Base-by-base conservation (phyloP, 257 asterid genomes). In the Lantana camara region DNA sequence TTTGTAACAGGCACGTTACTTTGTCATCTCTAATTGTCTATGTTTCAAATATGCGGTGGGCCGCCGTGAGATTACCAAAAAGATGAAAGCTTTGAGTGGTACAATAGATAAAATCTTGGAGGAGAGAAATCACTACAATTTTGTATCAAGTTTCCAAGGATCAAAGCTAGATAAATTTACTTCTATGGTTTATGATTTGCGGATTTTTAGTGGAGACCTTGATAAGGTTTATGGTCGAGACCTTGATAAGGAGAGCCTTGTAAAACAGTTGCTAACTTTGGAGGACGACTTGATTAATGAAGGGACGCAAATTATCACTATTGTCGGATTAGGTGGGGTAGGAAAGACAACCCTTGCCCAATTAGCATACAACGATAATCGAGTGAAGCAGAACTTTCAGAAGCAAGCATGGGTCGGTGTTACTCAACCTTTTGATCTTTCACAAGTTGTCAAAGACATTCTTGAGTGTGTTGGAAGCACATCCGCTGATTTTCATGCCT, bases 271-370 rank as follows among this genome's bases (percentile, higher is more conserved):
- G 30, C 2, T 49, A 8, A 2, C 19, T 6, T 0, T 4, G 34
- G 57, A 3, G 9, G 4, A 22, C 3, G 35, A 27, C n/a, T n/a
- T n/a, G 9, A 27, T 9, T 49, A 12, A 12, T 12, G 21, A 22
- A 0, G 57, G n/a, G 10, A 21, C 57, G 3, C 34, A 11, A 23
- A 13, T 50, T 50, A 14, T 50, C 16, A 21, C 57, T 4, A 13
- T 50, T 4, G 19, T 23, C 0, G 35, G 57, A 35, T 11, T 23
- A 2, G 57, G 35, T 0, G 57, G 57, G 7, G 16, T 50, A 0
- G 57, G 35, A 0, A 50, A 50, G 19, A 50, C 57, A 21, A 50
- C 57, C 6, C 57, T 50, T 7, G 57, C 57, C 7, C 57, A 50
- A 23, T 14, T 50, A 13, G 57, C 30, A 8, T 50, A 50, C 7